These are phyloP conservation scores for Grigorovia yakushimaensis DNA, from an alignment of 805 yeast species.

Conservation along the genomic window DNA sequence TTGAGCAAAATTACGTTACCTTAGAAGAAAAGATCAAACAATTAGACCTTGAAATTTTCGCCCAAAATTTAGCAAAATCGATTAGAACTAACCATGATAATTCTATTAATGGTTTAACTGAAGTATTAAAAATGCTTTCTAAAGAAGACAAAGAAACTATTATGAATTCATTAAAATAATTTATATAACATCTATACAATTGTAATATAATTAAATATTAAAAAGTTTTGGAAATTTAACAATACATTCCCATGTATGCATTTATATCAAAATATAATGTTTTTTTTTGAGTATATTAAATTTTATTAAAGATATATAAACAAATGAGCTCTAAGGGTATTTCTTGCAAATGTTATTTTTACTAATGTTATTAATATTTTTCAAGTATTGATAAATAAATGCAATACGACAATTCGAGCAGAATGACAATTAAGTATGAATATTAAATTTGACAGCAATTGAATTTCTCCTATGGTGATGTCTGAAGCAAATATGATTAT, in stretches of 20 bases:
- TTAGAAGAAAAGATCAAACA: slow-evolving; percentile 53
- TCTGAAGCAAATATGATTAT: slow-evolving; percentile 14
- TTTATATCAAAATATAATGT: too few species aligned
- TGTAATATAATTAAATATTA: not conserved
- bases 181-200: not conserved
- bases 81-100: slow-evolving; percentile 46
- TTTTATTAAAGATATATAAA: too few species aligned
- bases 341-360: too few species aligned
- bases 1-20: slow-evolving; percentile 63
- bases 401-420: too few species aligned
- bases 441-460: slow-evolving; percentile 19
- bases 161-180: slow-evolving; percentile 28
- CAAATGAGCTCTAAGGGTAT: too few species aligned
- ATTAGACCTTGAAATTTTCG: slow-evolving; percentile 56
- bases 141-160: slow-evolving; percentile 44
- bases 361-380: too few species aligned
- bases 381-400: too few species aligned
- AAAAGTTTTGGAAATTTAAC: not conserved
- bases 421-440: not conserved
- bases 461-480: slow-evolving; percentile 29
- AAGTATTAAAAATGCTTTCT: slow-evolving; percentile 42
- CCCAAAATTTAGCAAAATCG: slow-evolving; percentile 52
- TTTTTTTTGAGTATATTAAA: too few species aligned
- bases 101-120: slow-evolving; percentile 45
- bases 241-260: too few species aligned